These are phyloP conservation scores for sweet orange (Citrus sinensis) DNA, from an alignment of 345 rosid genomes.

Conservation along the genomic window DVS_A1.0 CM039163.1:49699501-49700000, in stretches of 20 bases:
- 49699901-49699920: too few species aligned
- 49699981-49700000: too few species aligned
- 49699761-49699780: too few species aligned
- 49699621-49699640: constrained; percentile 22
- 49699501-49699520: constrained; percentile 8
- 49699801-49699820: too few species aligned
- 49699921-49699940: too few species aligned
- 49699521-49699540: constrained; percentile 12
- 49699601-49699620: constrained; percentile 22
- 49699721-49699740: not conserved
- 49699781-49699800: too few species aligned
- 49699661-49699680: constrained; percentile 1
- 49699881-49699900: too few species aligned
- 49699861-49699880: too few species aligned
- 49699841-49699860: too few species aligned
- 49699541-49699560: constrained; percentile 9
- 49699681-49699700: not conserved
- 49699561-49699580: not conserved
- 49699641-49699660: constrained; percentile 5
- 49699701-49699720: not conserved
- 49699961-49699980: too few species aligned
- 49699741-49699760: not conserved
- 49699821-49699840: too few species aligned
- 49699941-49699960: too few species aligned
- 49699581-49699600: constrained; percentile 37